Base-by-base conservation (phyloP, 192 early-diverging fungal species). In the Linnemannia zychae region DNA sequence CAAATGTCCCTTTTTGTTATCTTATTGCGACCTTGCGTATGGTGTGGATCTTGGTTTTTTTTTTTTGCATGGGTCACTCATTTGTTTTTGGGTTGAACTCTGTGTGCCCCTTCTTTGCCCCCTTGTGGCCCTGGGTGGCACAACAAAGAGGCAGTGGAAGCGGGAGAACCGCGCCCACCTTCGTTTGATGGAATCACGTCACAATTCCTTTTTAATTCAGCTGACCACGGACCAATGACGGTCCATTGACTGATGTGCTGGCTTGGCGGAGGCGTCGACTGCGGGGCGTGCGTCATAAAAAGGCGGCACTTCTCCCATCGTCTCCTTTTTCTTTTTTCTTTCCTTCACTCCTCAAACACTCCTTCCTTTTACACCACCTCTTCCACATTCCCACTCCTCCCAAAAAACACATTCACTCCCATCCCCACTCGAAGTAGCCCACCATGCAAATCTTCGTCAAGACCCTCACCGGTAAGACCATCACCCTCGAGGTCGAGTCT, bases 371-470 rank as follows among this genome's bases (percentile, higher is more conserved):
- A 44, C 36, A 36, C 69, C 50, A 44, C n/a, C 81, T 46, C 36
- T 16, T 47, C 71, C 60, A 77, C 20, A 67, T 15, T 63, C 67
- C 36, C 57, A 63, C 57, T 31, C 28, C 13, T 20, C 48, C 36
- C 20, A 63, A 67, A 28, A 53, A 44, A 78, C 50, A 60, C 71
- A 52, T 48, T 24, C 33, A 15, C 36, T 36, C 73, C 17, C 72
- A 74, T 18, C 36, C 46, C 3, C 13, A 49, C 67, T 15, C 72
- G 24, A 17, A 78, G 38, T 71, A 63, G 57, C 20, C 13, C 33
- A 73, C 38, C 49, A 95, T 94, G 94, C 93, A 95, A 76, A 95
- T 95, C 60, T 95, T 94, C 77, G 93, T 94, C 89, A 94, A 95
- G 90, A 94, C 93, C 78, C 90, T 95, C 69, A 95, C 93, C 48